Conservation (phyloP, 2,329 filamentous ascomycete genomes). For the Seiridium cupressi region DNA sequence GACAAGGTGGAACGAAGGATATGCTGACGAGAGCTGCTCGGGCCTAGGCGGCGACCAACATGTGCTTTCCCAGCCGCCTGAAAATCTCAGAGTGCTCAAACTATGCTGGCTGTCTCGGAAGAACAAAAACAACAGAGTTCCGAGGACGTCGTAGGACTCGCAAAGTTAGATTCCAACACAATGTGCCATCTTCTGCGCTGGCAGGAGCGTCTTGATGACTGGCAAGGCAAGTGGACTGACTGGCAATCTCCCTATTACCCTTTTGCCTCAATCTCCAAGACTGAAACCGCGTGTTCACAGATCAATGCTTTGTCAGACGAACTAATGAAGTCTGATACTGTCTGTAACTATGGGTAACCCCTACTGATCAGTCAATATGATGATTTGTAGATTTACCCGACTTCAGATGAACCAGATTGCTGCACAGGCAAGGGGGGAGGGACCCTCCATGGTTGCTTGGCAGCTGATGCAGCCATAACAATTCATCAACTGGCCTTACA, state of each 20-base stretch:
- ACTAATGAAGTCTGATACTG: slow-evolving; percentile 7
- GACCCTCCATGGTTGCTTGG: slow-evolving; percentile 11
- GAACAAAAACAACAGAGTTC: not conserved
- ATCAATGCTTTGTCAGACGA: slow-evolving; percentile 6
- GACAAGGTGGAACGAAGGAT: not conserved
- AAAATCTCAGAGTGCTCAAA: not conserved
- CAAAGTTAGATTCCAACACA: not conserved
- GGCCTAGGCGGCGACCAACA: not conserved
- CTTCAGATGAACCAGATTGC: slow-evolving; percentile 16
- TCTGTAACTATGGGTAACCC: not conserved
- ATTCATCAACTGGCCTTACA: not conserved
- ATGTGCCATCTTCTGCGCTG: slow-evolving; percentile 2
- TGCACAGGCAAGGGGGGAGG: slow-evolving; percentile 17
- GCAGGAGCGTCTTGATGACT: slow-evolving; percentile 13
- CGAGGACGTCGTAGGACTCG: not conserved
- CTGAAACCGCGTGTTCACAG: slow-evolving; percentile 14
- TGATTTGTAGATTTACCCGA: slow-evolving; percentile 15
- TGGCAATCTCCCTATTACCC: slow-evolving; percentile 18
- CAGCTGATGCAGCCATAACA: slow-evolving; percentile 17
- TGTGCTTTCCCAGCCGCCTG: not conserved
- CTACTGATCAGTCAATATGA: not conserved
- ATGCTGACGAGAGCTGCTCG: not conserved
- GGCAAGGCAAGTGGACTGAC: slow-evolving; percentile 12
- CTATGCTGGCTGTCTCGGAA: not conserved
- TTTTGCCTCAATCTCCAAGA: slow-evolving; percentile 16